phyloP scores from a whole-genome alignment of 2,329 filamentous ascomycete genomes.

The Blastomyces silverae region DNA sequence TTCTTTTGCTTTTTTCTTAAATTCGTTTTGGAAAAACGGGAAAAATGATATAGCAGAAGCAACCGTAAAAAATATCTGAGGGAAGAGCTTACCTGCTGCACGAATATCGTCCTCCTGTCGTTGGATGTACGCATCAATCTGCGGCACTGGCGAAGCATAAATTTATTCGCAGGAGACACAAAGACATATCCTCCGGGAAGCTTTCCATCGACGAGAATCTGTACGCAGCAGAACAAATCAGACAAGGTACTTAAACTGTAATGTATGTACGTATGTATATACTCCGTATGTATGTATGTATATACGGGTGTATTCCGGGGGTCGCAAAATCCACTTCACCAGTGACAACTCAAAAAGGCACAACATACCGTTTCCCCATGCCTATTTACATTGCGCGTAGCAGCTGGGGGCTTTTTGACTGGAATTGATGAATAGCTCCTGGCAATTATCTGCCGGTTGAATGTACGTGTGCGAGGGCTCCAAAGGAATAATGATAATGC shows the following conservation, averaged over 20 bases:
- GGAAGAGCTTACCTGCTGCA: neutral
- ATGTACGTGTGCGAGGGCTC: neutral
- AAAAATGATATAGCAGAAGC: neutral
- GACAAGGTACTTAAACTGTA: neutral
- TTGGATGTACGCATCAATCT: neutral
- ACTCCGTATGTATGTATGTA: no score
- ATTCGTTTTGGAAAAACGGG: neutral
- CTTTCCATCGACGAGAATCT: neutral
- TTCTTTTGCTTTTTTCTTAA: no score
- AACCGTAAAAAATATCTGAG: neutral
- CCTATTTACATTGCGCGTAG: neutral
- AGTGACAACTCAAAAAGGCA: neutral
- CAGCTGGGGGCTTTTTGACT: no score
- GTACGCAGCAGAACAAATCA: neutral
- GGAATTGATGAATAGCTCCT: neutral
- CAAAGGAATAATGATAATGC: neutral
- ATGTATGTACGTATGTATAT: neutral
- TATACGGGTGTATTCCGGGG: no score
- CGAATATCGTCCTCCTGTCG: neutral
- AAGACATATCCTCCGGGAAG: neutral
- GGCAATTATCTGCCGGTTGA: neutral
- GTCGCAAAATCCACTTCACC: neutral
- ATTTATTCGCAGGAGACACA: neutral
- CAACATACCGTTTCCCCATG: slow-evolving; percentile 3
- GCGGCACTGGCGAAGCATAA: slow-evolving; percentile 4